phyloP scores from a whole-genome alignment of 371 early-diverging fungal species.

The Mortierella sp. region DNA sequence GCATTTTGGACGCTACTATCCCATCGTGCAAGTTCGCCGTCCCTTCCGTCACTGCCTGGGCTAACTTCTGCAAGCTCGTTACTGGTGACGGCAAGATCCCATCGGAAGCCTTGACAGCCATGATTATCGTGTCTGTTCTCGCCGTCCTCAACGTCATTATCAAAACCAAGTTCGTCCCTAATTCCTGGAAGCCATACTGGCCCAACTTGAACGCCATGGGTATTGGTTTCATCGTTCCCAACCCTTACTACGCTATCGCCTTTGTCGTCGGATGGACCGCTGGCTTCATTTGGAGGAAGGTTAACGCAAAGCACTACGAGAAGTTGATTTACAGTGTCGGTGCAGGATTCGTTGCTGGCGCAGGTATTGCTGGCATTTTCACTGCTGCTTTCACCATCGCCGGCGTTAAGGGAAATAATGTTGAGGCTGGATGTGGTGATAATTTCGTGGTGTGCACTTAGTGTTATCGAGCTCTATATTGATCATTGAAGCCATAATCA shows the following conservation, averaged over 20 bases:
- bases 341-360: constrained; percentile 81
- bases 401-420: constrained; percentile 16
- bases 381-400: constrained; percentile 70
- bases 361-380: constrained; percentile 77
- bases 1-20: constrained; percentile 56
- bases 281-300: constrained; percentile 67
- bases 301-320: constrained; percentile 57
- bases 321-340: constrained; percentile 70
- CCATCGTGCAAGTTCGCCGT: constrained; percentile 64
- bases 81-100: constrained; percentile 60
- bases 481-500: no score
- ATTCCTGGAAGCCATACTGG: constrained; percentile 64
- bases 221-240: constrained; percentile 74
- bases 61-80: constrained; percentile 67
- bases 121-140: constrained; percentile 53
- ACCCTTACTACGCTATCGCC: constrained; percentile 65
- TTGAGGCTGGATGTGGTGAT: constrained; percentile 21
- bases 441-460: no score
- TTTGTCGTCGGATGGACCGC: constrained; percentile 71
- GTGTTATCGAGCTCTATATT: no score
- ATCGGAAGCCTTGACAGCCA: constrained; percentile 24
- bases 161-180: constrained; percentile 65
- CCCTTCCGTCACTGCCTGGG: constrained; percentile 76
- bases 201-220: constrained; percentile 79
- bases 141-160: constrained; percentile 65